phyloP scores from a whole-genome alignment of 768 basidiomycete genomes.

The Leucocoprinus leucothites region DNA sequence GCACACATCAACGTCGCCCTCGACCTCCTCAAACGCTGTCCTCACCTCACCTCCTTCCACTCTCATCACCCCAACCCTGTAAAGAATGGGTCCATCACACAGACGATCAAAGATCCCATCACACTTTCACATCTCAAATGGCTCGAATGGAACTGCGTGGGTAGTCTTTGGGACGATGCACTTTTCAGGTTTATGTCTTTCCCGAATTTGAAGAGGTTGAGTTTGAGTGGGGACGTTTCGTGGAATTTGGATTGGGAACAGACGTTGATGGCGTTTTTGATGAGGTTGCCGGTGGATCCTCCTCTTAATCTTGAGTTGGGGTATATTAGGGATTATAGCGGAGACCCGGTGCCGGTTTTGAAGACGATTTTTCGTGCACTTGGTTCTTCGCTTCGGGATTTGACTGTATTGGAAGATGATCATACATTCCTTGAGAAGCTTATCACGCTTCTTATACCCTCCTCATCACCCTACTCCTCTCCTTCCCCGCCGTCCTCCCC shows the following conservation, averaged over 20 bases:
- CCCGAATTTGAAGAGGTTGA: not conserved
- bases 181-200: conserved; percentile 5
- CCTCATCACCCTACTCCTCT: not conserved
- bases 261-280: not conserved
- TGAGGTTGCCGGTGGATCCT: not conserved
- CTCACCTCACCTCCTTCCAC: conserved; percentile 6
- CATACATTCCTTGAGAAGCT: conserved; percentile 6
- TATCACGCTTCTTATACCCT: not conserved
- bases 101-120: not conserved
- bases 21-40: conserved; percentile 3
- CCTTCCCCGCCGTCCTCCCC: not conserved
- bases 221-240: not conserved
- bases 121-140: not conserved
- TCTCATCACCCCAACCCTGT: conserved; percentile 5
- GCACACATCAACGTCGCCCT: conserved; percentile 8
- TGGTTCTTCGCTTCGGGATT: not conserved
- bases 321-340: not conserved
- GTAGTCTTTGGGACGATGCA: conserved; percentile 8
- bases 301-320: conserved; percentile 2
- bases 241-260: conserved; percentile 7
- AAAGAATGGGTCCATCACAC: not conserved
- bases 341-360: not conserved
- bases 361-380: conserved; percentile 2
- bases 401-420: conserved; percentile 2
- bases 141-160: conserved; percentile 3